Evolutionary conservation across 78 protist species (phyloP).

Genomic region (Dictyostelium purpureum): DNA sequence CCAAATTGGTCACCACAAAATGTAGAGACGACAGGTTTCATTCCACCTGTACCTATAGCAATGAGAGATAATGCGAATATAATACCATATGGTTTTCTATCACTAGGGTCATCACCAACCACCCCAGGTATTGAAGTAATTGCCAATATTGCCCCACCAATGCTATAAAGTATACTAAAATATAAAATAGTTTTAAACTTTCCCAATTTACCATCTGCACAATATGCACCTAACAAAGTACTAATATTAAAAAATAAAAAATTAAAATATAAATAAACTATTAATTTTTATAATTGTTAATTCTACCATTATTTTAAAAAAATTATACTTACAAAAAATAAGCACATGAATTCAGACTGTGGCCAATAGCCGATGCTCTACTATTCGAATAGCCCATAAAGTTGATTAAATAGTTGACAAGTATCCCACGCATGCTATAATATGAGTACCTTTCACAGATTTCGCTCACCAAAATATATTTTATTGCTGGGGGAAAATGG

Average conservation of each 20-base stretch:
- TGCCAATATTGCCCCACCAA: slow-evolving; percentile 65
- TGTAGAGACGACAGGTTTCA: slow-evolving; percentile 58
- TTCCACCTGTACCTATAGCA: slow-evolving; percentile 90
- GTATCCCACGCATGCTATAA: slow-evolving; percentile 73
- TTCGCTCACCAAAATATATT: slow-evolving; percentile 75
- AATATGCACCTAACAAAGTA: slow-evolving; percentile 76
- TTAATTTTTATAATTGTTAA: too few relatives aligned
- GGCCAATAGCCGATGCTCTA: slow-evolving; percentile 53
- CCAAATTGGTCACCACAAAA: slow-evolving; percentile 88
- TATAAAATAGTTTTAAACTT: slow-evolving; percentile 74
- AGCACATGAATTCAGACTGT: slow-evolving; percentile 56
- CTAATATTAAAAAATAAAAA: not conserved
- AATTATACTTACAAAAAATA: slow-evolving; percentile 39
- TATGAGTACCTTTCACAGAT: slow-evolving; percentile 78
- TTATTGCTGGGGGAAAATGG: slow-evolving; percentile 25
- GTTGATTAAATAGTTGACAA: slow-evolving; percentile 42
- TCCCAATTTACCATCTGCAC: slow-evolving; percentile 77
- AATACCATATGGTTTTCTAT: not conserved
- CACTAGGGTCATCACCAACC: slow-evolving; percentile 9
- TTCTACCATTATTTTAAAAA: not conserved
- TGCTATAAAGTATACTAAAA: slow-evolving; percentile 56
- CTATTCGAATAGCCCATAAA: slow-evolving; percentile 38
- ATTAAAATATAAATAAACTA: not conserved
- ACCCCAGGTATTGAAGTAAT: slow-evolving; percentile 77
- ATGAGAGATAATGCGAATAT: slow-evolving; percentile 77